Percentiles rank a stretch among this genome's conserved stretches.
Conservation (phyloP, 805 yeast genomes). For the Saturnispora diversa region DNA sequence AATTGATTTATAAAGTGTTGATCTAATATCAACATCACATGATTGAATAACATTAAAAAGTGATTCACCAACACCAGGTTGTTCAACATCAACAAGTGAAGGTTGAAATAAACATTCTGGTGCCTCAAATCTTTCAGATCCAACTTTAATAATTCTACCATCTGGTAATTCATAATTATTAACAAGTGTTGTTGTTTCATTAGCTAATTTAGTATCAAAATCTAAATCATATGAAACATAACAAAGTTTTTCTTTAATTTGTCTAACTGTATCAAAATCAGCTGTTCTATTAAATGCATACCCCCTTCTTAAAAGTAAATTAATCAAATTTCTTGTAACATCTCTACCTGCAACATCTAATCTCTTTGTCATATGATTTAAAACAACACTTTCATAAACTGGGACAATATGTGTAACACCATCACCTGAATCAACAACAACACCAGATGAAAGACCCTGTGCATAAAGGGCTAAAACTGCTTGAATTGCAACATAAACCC, state of each 20-base stretch:
- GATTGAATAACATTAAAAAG: conserved; percentile 87
- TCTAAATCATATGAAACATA: conserved; percentile 92
- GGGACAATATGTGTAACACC: conserved; percentile 99
- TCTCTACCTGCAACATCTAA: conserved; percentile 97
- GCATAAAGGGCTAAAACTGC: conserved; percentile 98
- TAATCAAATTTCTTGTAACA: conserved; percentile 93
- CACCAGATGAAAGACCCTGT: conserved; percentile 94
- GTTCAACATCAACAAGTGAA: conserved; percentile 87
- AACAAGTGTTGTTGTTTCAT: conserved; percentile 92
- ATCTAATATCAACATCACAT: conserved; percentile 89
- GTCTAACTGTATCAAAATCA: conserved; percentile 97
- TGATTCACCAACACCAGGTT: conserved; percentile 92
- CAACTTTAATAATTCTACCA: conserved; percentile 88
- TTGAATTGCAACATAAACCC: conserved; percentile 92
- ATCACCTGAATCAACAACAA: conserved; percentile 97
- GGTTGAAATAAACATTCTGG: conserved; percentile 98
- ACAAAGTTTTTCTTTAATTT: conserved; percentile 91
- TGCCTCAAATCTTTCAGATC: conserved; percentile 93
- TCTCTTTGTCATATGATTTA: conserved; percentile 86
- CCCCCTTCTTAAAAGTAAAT: conserved; percentile 85
- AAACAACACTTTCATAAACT: conserved; percentile 93
- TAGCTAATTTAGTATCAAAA: conserved; percentile 76
- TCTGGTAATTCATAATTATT: conserved; percentile 92
- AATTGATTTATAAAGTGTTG: conserved; percentile 82
- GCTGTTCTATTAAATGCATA: conserved; percentile 98